Conservation (phyloP, 371 early-diverging fungal species). For the Catenaria anguillulae region DNA sequence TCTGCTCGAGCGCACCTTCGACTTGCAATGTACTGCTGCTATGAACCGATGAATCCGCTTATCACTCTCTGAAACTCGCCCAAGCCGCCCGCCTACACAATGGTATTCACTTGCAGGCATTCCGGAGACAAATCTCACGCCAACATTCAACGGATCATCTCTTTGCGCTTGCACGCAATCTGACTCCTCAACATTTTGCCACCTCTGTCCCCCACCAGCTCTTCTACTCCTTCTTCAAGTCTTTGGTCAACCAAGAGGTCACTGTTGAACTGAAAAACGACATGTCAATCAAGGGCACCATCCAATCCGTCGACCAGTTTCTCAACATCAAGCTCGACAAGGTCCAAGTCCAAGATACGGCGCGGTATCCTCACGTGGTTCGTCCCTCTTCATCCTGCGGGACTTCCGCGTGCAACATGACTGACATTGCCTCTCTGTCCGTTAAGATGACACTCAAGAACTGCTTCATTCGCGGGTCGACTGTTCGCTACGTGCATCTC, state of each 20-base stretch:
- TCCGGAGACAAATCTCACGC: too few species aligned
- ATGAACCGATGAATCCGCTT: too few species aligned
- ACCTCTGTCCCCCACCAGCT: too few species aligned
- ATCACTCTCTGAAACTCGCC: too few species aligned
- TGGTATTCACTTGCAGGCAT: too few species aligned
- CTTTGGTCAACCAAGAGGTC: conserved; percentile 87
- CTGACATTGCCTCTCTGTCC: not conserved
- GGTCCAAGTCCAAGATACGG: conserved; percentile 71
- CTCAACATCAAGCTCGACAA: conserved; percentile 93
- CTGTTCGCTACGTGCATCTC: conserved; percentile 91
- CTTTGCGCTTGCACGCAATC: too few species aligned
- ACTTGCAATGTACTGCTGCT: too few species aligned
- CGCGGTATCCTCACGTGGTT: conserved; percentile 94
- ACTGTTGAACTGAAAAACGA: conserved; percentile 98
- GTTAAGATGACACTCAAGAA: conserved; percentile 76
- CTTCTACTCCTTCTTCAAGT: conserved; percentile 98
- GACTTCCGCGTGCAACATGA: not conserved
- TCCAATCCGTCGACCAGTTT: conserved; percentile 96
- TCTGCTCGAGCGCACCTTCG: too few species aligned
- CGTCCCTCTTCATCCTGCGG: not conserved
- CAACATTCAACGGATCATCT: too few species aligned
- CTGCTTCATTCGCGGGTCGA: conserved; percentile 97
- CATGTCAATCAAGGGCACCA: conserved; percentile 74
- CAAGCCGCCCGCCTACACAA: too few species aligned
- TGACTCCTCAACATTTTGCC: too few species aligned